A percentile compares a stretch with the other conserved stretches of the same genome.
These are phyloP conservation scores for Dothiorella sarmentorum DNA, from an alignment of 2,329 filamentous ascomycete species.

Conservation along the genomic window DNA sequence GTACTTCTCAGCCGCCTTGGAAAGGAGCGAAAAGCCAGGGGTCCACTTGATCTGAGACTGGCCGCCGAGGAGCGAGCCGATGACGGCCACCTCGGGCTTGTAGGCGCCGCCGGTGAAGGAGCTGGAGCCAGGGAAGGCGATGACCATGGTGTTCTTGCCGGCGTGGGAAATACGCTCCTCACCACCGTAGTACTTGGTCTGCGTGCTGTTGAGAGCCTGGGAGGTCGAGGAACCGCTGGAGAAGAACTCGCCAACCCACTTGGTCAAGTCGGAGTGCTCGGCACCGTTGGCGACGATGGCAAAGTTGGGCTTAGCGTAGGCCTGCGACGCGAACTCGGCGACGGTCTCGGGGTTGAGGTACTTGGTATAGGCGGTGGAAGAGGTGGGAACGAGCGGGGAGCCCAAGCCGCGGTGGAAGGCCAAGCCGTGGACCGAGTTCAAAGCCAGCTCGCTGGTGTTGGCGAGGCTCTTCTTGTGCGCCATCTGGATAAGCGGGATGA, in stretches of 20 bases:
- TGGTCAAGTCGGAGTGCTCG: conserved; percentile 68
- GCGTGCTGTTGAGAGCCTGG: conserved; percentile 55
- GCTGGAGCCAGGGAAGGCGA: conserved; percentile 90
- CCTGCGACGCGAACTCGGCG: conserved; percentile 69
- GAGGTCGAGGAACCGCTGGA: conserved; percentile 58
- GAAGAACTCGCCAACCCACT: conserved; percentile 95
- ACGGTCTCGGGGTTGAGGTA: conserved; percentile 77
- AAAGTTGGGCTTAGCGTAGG: conserved; percentile 87
- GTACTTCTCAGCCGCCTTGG: conserved; percentile 68
- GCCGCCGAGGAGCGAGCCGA: conserved; percentile 85
- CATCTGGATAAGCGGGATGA: conserved; percentile 71
- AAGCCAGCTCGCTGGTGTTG: conserved; percentile 64
- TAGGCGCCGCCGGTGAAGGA: conserved; percentile 67
- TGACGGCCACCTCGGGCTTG: conserved; percentile 86
- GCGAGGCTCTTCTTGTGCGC: conserved; percentile 70
- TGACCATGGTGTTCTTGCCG: conserved; percentile 76
- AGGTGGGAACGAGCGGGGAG: conserved; percentile 68
- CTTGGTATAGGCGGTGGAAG: conserved; percentile 68
- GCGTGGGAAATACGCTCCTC: conserved; percentile 83
- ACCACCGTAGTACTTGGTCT: conserved; percentile 88
- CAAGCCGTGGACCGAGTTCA: conserved; percentile 80
- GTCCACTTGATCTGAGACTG: conserved; percentile 94
- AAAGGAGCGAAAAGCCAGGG: conserved; percentile 83
- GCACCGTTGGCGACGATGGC: conserved; percentile 89
- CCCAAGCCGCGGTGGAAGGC: conserved; percentile 95